Evolutionary conservation across 106 monocot species (phyloP), one percentile per base, ranked within the genome.

Genomic region (Narthecium ossifragum): DNA sequence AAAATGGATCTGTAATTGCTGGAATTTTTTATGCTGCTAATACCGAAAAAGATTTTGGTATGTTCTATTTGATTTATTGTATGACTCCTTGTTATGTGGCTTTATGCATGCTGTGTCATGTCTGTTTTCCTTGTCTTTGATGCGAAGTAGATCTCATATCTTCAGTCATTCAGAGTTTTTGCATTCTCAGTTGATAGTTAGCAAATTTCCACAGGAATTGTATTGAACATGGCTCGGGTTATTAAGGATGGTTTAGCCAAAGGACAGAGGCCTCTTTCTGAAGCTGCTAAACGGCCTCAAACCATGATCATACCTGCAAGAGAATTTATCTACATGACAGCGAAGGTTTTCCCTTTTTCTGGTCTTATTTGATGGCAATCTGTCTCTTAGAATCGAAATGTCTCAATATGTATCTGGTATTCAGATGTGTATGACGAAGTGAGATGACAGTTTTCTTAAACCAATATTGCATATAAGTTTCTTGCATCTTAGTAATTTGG

Each of bases 31-130:
- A 86, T 77, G 57, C 86, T 29, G 71, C 79, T 60, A 84, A 82
- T 81, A 46, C 70, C 59, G 87, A 84, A 67, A 90, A 86, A 72
- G 96, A 98, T 69, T 87, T 87, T 47, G 86, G 96, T 98, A 75
- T 33, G 58, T 47, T 22, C 57, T 11, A 17, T 31, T 15, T 57
- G 22, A 15, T 34, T 32, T 46, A 11, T 21, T 36, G 3, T 9
- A 30, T 32, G 29, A 15, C 13, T 29, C 0, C 8, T 18, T 66
- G 15, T 8, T 73, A 1, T 13, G n/a, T 32, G 26, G 36, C 7
- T 40, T 20, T 45, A 33, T 34, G 10, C 41, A 52, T 34, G 31
- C 25, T 25, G 12, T 57, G 2, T 34, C 1, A 4, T 57, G 2
- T 34, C 30, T 12, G 26, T 21, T 64, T 4, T 34, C 30, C 12